Percentiles rank a stretch among this genome's conserved stretches.
Conservation (phyloP, 2,329 filamentous ascomycete genomes). For the Colletotrichum destructivum region DNA sequence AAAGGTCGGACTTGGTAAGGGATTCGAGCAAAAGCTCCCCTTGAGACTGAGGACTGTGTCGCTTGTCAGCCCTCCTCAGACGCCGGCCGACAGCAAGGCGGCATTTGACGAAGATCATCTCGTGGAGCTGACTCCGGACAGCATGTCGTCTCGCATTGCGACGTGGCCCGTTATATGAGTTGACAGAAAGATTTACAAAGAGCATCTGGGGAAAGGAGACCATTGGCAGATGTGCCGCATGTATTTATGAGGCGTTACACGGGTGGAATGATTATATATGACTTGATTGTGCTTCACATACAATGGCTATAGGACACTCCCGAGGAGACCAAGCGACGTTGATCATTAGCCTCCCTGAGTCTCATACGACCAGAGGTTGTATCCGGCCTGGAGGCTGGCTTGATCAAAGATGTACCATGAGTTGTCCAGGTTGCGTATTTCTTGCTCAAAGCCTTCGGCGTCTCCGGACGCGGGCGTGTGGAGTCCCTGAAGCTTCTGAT, state of each 20-base stretch:
- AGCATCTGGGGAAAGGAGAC: no score
- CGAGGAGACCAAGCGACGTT: neutral
- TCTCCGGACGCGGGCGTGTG: conserved; percentile 45
- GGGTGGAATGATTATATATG: neutral
- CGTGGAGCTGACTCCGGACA: conserved; percentile 43
- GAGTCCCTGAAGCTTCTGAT: conserved; percentile 47
- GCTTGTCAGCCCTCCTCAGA: conserved; percentile 42
- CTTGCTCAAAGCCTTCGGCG: conserved; percentile 30
- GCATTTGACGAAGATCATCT: conserved; percentile 29
- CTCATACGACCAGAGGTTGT: conserved; percentile 42
- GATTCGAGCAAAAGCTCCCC: conserved; percentile 63
- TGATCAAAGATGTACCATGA: conserved; percentile 50
- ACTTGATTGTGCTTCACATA: neutral
- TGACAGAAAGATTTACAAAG: neutral
- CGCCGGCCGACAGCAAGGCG: conserved; percentile 39
- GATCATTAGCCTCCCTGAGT: conserved; percentile 19
- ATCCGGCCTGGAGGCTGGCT: conserved; percentile 45
- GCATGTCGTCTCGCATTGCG: conserved; percentile 43
- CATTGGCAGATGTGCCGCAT: neutral
- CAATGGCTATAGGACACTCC: neutral
- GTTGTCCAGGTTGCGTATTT: conserved; percentile 43
- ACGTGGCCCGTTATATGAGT: conserved; percentile 34
- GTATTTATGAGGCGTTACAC: neutral
- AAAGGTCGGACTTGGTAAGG: conserved; percentile 63
- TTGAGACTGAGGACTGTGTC: conserved; percentile 40